Percentiles rank a stretch among this genome's conserved stretches.
Conservation (phyloP, 345 rosid species). For the Acer saccharum region DNA sequence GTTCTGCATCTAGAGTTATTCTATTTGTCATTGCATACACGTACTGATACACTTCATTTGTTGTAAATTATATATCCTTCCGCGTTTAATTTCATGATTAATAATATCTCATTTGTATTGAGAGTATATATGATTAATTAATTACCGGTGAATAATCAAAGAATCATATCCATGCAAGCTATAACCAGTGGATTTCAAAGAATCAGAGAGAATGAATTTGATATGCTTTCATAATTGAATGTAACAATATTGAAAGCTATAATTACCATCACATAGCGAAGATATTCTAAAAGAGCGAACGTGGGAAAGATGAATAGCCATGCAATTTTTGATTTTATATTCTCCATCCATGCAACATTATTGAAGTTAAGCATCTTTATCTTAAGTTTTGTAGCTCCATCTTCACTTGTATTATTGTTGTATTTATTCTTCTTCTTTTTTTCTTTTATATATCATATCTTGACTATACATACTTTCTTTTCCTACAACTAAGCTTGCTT, state of each 20-base stretch:
- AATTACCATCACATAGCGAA: background rate
- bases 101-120: background rate
- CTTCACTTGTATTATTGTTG: conserved; percentile 46
- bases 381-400: conserved; percentile 36
- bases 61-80: background rate
- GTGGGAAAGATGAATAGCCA: conserved; percentile 22
- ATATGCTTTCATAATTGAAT: background rate
- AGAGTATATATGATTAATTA: background rate
- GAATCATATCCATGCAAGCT: background rate
- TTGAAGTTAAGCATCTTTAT: conserved; percentile 67
- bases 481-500: conserved; percentile 25
- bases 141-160: background rate
- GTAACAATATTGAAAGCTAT: background rate
- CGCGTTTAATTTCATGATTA: background rate
- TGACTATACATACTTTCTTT: conserved; percentile 42
- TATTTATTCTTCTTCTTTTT: conserved; percentile 42
- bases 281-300: conserved; percentile 13
- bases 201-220: background rate
- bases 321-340: conserved; percentile 44
- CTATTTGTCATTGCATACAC: background rate
- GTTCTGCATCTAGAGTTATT: background rate
- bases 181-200: too few species aligned
- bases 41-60: too few species aligned
- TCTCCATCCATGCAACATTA: conserved; percentile 48
- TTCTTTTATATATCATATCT: conserved; percentile 25